Evolutionary conservation across 148 eudicot species (phyloP).

Genomic region (Chenopodium berlandieri): DNA sequence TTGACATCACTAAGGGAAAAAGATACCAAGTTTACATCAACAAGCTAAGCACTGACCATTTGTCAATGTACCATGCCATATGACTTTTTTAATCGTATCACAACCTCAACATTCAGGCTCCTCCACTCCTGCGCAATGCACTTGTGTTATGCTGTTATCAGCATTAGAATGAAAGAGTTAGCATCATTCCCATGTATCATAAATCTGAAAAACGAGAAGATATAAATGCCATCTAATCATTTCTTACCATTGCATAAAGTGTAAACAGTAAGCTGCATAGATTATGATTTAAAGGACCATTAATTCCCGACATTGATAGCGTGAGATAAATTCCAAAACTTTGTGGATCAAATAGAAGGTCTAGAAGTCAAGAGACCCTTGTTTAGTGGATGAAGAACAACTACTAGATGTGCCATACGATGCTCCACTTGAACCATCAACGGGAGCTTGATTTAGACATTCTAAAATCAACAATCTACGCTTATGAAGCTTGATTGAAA

Average conservation of each 20-base stretch:
- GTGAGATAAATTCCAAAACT: neutral
- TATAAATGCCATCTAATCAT: too few species aligned
- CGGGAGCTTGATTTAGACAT: conserved; percentile 92
- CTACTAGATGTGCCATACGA: conserved; percentile 74
- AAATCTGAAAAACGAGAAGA: neutral
- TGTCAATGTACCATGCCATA: neutral
- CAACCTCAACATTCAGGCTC: neutral
- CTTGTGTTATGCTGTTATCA: neutral
- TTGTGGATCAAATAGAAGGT: neutral
- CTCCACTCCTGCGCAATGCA: neutral
- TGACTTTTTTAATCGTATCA: neutral
- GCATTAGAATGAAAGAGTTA: neutral
- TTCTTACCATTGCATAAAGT: neutral
- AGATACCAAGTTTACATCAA: neutral
- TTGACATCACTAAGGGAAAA: neutral
- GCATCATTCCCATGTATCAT: neutral
- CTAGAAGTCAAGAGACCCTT: conserved; percentile 66
- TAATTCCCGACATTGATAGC: neutral
- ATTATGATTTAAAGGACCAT: neutral
- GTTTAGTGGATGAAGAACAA: conserved; percentile 66
- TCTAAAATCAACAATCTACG: conserved; percentile 76
- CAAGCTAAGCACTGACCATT: neutral
- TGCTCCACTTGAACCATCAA: conserved; percentile 86
- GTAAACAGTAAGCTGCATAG: neutral
- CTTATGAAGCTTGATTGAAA: conserved; percentile 79